Evolutionary conservation across 1,284 basidiomycete species (phyloP), one percentile per base, ranked within the genome.

Genomic region (Boletellus sp.): DNA sequence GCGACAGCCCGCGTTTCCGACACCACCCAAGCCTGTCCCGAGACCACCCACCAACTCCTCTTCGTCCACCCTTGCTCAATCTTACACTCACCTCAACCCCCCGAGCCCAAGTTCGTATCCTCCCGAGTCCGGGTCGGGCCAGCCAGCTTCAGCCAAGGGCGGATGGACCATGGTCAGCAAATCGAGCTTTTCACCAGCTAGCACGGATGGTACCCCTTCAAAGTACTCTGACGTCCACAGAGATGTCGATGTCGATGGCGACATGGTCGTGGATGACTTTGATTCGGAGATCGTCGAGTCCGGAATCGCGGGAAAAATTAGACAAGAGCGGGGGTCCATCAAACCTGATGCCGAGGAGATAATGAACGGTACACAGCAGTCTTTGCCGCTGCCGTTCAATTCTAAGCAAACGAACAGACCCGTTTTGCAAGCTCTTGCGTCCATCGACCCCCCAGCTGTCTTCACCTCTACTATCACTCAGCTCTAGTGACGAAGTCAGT

Each of bases 71-170:
- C 77, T 91, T 13, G 81, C 86, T 26, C 88, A 86, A 58, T 91
- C 89, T 8, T 92, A 88, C 67, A 92, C 90, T 38, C 88, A 92
- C 69, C 74, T 92, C 37, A 81, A 77, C 58, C 82, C 82, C 6
- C 89, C 89, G 19, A 83, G 85, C 67, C 83, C 87, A 13, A 80
- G 83, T 56, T 91, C 89, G 11, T 91, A 90, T 67, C 83, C 86
- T 26, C 76, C 85, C 53, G 71, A 68, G 49, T 60, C 69, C 26
- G 81, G 83, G 33, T 47, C 50, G 3, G 32, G 58, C 58, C 50
- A 70, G 60, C 47, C 64, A 62, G 37, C 68, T 69, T 50, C 65
- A 66, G 48, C 72, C 71, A 51, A 82, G 77, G 71, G 79, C 18
- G 86, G 83, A 30, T 89, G 85, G 89, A 90, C 85, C 22, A 84